Evolutionary conservation across 768 basidiomycete species (phyloP).

Genomic region (Agaricus subrufescens): DNA sequence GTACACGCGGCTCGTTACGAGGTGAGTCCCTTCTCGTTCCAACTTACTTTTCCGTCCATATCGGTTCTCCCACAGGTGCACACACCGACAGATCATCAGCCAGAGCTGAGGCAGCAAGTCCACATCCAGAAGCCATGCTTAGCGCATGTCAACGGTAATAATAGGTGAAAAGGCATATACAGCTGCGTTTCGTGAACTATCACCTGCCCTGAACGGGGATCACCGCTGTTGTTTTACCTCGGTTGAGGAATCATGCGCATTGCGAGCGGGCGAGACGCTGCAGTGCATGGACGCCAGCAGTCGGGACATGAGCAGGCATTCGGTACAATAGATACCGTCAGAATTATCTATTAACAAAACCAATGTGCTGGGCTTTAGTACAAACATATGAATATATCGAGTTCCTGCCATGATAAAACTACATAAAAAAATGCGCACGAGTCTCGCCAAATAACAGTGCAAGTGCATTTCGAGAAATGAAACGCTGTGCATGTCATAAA

Average conservation of each 20-base stretch:
- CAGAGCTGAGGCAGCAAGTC: conserved; percentile 2
- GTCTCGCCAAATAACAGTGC: background rate
- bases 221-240: no score
- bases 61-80: conserved; percentile 4
- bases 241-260: no score
- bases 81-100: conserved; percentile 7
- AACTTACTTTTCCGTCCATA: conserved; percentile 1
- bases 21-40: conserved; percentile 14
- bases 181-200: no score
- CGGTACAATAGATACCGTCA: background rate
- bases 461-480: conserved; percentile 23
- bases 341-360: conserved; percentile 5
- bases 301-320: no score
- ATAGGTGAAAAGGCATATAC: background rate
- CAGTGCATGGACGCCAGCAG: no score
- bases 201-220: no score
- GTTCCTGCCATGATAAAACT: conserved; percentile 7
- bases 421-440: background rate
- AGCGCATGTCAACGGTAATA: conserved; percentile 1
- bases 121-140: conserved; percentile 6
- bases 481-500: conserved; percentile 17
- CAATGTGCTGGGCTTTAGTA: conserved; percentile 5
- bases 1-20: conserved; percentile 18
- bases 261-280: no score
- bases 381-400: conserved; percentile 11